phyloP scores from a whole-genome alignment of 2,329 filamentous ascomycete genomes.

The Teratosphaeria pseudoeucalypti region DNA sequence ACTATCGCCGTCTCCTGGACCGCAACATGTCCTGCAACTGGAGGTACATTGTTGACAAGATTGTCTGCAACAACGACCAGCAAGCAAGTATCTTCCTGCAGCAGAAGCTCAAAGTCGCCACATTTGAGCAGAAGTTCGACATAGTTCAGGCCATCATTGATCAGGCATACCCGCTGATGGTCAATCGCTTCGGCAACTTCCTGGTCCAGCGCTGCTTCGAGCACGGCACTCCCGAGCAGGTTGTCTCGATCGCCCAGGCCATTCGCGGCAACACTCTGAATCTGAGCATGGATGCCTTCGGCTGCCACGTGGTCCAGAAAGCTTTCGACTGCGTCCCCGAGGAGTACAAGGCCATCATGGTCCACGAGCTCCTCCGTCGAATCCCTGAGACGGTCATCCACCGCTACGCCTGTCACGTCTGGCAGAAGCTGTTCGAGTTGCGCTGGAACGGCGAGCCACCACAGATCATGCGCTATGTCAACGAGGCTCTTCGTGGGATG shows the following conservation, averaged over 20 bases:
- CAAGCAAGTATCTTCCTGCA: slow-evolving; percentile 98
- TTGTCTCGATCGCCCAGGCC: slow-evolving; percentile 85
- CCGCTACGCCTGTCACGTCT: slow-evolving; percentile 96
- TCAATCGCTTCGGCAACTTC: slow-evolving; percentile 98
- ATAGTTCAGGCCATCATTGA: slow-evolving; percentile 94
- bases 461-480: slow-evolving; percentile 97
- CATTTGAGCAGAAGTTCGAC: slow-evolving; percentile 88
- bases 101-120: slow-evolving; percentile 96
- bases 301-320: slow-evolving; percentile 96
- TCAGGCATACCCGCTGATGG: slow-evolving; percentile 90
- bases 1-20: slow-evolving; percentile 90
- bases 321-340: slow-evolving; percentile 96
- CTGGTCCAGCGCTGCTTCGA: slow-evolving; percentile 98
- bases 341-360: slow-evolving; percentile 96
- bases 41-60: slow-evolving; percentile 99
- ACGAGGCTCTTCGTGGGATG: slow-evolving; percentile 88
- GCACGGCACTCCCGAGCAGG: slow-evolving; percentile 87
- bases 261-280: slow-evolving; percentile 90
- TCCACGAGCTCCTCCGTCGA: slow-evolving; percentile 87
- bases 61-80: slow-evolving; percentile 97
- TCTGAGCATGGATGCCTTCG: slow-evolving; percentile 96
- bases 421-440: slow-evolving; percentile 98
- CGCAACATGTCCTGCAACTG: slow-evolving; percentile 96
- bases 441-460: slow-evolving; percentile 91
- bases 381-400: slow-evolving; percentile 98